These are phyloP conservation scores for Botrytis fabae DNA, from an alignment of 2,329 filamentous ascomycete genomes.

Conservation along the genomic window DNA sequence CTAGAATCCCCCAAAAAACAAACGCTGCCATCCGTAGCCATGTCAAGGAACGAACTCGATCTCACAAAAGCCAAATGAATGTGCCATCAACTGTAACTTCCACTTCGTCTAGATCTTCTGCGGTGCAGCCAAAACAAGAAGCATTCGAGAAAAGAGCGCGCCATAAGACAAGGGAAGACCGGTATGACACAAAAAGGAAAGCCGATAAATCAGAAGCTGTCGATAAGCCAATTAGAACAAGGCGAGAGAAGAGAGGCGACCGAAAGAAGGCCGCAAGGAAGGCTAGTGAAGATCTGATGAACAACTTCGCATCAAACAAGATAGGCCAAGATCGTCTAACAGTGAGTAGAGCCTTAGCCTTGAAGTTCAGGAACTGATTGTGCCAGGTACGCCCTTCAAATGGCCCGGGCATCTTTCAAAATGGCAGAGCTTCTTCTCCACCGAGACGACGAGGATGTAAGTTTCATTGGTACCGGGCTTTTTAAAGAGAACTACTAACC, in stretches of 20 bases:
- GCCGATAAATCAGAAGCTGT: conserved; percentile 27
- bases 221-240: conserved; percentile 30
- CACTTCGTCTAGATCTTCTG: neutral
- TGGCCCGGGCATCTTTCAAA: conserved; percentile 49
- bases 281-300: conserved; percentile 50
- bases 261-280: conserved; percentile 32
- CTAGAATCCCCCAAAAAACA: neutral
- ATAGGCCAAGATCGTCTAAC: conserved; percentile 55
- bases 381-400: conserved; percentile 43
- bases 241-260: conserved; percentile 30
- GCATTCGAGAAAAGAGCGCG: conserved; percentile 51
- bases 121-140: conserved; percentile 22
- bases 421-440: conserved; percentile 44
- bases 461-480: conserved; percentile 27
- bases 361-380: conserved; percentile 22
- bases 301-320: conserved; percentile 56
- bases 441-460: conserved; percentile 43
- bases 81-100: conserved; percentile 15
- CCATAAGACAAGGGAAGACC: conserved; percentile 56
- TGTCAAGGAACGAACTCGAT: neutral
- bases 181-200: conserved; percentile 51
- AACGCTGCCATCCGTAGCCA: neutral
- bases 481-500: conserved; percentile 3
- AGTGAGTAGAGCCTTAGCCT: conserved; percentile 42
- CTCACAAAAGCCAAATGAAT: conserved; percentile 25